Conservation (phyloP, 106 monocot genomes). For the Allium fistulosum region DNA sequence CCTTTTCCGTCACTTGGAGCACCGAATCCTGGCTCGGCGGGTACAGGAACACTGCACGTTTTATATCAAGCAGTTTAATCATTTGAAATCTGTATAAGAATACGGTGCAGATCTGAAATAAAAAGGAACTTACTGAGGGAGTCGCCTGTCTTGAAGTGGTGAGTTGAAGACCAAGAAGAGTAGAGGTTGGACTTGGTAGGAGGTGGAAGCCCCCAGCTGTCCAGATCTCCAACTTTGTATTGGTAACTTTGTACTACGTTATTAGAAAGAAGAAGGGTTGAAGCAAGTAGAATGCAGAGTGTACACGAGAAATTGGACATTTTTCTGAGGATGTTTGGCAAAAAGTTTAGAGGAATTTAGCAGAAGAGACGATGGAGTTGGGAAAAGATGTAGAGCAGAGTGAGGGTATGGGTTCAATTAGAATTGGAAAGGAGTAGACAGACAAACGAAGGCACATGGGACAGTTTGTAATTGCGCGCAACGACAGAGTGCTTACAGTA, state of each 20-base stretch:
- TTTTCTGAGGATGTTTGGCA: too few species aligned
- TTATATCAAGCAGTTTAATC: neutral
- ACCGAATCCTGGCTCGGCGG: slow-evolving; percentile 95
- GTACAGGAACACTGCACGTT: slow-evolving; percentile 69
- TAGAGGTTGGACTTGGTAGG: slow-evolving; percentile 43
- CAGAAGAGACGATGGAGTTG: too few species aligned
- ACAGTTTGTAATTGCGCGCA: too few species aligned
- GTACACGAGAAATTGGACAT: too few species aligned
- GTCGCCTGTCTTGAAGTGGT: slow-evolving; percentile 46
- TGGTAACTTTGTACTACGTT: neutral
- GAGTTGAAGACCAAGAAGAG: slow-evolving; percentile 34
- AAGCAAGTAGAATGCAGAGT: too few species aligned
- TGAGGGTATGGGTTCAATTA: too few species aligned
- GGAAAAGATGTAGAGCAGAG: too few species aligned
- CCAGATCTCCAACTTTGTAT: slow-evolving; percentile 67
- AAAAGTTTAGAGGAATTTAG: too few species aligned
- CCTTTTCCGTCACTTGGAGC: slow-evolving; percentile 63
- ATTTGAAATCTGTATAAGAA: neutral
- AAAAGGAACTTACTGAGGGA: slow-evolving; percentile 43
- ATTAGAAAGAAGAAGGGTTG: too few species aligned
- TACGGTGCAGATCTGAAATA: neutral
- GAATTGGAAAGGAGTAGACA: too few species aligned
- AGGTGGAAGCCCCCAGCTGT: slow-evolving; percentile 59
- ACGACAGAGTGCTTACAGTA: too few species aligned
- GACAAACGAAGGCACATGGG: too few species aligned